Evolutionary conservation across 768 basidiomycete species (phyloP), one percentile per base, ranked within the genome.

Genomic region (Rubroboletus satanas): DNA sequence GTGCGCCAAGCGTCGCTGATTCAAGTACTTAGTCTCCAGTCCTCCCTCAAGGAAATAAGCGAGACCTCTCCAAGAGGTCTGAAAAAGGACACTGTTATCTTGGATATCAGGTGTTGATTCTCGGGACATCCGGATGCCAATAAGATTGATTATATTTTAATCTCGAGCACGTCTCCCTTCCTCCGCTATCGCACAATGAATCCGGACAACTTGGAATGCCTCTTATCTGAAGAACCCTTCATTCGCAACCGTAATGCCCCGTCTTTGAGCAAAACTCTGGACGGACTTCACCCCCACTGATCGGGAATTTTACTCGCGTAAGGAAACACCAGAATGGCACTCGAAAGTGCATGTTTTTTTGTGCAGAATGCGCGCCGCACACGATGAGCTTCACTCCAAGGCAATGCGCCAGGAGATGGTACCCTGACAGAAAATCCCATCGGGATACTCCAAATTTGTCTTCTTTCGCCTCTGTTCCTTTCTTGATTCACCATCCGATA

Each of bases 401-500:
- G 46, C 50, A 45, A 52, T 49, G 52, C 35, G 6, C 26, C 12
- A 41, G 44, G 44, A 28, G 29, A 55, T 18, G 23, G 35, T 14
- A 36, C 26, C 8, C 21, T 21, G 47, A 18, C 32, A 14, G 54
- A 62, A 56, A 53, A 49, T 51, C 44, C 15, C 26, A 35, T 43
- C 38, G 6, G 41, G 51, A 56, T 39, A 38, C 39, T 39, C 52
- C 31, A 21, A 4, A 2, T 37, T n/a, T 35, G 18, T 29, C 28
- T 35, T 33, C 18, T 42, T 41, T 37, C 31, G 17, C 7, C 36
- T 21, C 7, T 35, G 28, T 59, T 63, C 61, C 29, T 29, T 45
- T 35, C 36, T 39, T 28, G 58, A 55, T 66, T 54, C 61, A 44
- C 55, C 44, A 28, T 8, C 35, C 38, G 53, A 46, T 55, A 51